Evolutionary conservation across 106 monocot species (phyloP).

Genomic region (Dendrobium officinale): DNA sequence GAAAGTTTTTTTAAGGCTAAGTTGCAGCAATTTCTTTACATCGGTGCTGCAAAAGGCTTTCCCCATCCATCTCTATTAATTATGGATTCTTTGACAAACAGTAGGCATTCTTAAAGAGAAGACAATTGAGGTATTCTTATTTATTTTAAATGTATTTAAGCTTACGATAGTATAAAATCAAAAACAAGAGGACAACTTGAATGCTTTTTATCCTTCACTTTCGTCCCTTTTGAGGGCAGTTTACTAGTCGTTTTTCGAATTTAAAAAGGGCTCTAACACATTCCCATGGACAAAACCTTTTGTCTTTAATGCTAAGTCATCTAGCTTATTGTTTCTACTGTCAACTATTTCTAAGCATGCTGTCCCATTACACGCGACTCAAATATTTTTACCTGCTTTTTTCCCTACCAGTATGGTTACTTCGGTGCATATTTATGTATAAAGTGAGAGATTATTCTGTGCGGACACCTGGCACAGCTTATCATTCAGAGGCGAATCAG

Average conservation of each 20-base stretch:
- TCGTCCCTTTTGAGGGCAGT: conserved; percentile 74
- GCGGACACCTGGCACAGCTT: no score
- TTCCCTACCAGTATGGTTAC: no score
- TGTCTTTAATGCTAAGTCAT: conserved; percentile 39
- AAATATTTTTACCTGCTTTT: not conserved
- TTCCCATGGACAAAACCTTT: conserved; percentile 46
- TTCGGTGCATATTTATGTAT: no score
- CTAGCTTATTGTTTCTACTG: conserved; percentile 7
- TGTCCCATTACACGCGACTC: not conserved
- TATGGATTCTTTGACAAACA: conserved; percentile 59
- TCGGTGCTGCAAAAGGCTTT: conserved; percentile 12
- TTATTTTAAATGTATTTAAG: conserved; percentile 7
- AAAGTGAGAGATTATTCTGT: no score
- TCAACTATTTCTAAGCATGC: not conserved
- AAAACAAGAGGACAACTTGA: conserved; percentile 19
- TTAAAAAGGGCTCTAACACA: conserved; percentile 37
- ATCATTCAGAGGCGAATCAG: no score
- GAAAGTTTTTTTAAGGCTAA: not conserved
- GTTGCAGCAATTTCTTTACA: conserved; percentile 5
- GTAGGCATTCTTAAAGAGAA: conserved; percentile 27
- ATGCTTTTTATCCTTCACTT: conserved; percentile 56
- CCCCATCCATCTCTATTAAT: conserved; percentile 2
- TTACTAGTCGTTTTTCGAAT: conserved; percentile 15
- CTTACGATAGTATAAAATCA: conserved; percentile 4
- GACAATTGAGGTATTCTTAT: conserved; percentile 36